A percentile compares a stretch with the other conserved stretches of the same genome.
Conservation (phyloP, 1,284 basidiomycete genomes). For the Boletellus sp. region DNA sequence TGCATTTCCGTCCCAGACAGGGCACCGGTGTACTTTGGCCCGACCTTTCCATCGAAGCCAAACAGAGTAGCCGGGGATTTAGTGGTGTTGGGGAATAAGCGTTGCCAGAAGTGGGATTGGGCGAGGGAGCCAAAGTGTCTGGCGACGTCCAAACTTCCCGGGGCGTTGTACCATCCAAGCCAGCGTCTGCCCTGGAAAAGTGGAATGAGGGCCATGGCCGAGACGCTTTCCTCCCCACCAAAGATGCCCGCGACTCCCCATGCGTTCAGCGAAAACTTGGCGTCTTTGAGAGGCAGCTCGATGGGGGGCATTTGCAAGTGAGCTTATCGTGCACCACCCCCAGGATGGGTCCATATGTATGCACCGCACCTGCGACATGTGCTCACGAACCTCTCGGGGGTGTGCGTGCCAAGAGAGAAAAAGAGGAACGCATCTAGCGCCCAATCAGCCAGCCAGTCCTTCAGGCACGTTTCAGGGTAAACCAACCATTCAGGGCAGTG, state of each 20-base stretch:
- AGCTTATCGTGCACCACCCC: no score
- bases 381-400: no score
- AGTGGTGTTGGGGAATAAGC: slow-evolving; percentile 20
- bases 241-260: slow-evolving; percentile 31
- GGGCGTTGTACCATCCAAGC: slow-evolving; percentile 36
- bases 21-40: slow-evolving; percentile 25
- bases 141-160: slow-evolving; percentile 30
- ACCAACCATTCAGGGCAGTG: no score
- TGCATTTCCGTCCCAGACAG: slow-evolving; percentile 27
- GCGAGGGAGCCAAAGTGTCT: slow-evolving; percentile 27
- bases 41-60: slow-evolving; percentile 25
- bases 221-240: slow-evolving; percentile 33
- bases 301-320: slow-evolving; percentile 14
- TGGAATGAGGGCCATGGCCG: slow-evolving; percentile 28
- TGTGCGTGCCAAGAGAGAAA: no score
- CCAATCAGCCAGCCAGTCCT: no score
- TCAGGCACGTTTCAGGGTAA: no score
- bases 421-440: no score
- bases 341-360: no score
- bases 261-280: slow-evolving; percentile 23
- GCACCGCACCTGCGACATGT: no score
- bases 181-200: slow-evolving; percentile 29
- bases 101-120: slow-evolving; percentile 24
- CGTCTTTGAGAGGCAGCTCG: slow-evolving; percentile 4
- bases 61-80: slow-evolving; percentile 22